Evolutionary conservation across 805 yeast species (phyloP).

Genomic region (Brettanomyces naardenensis): DNA sequence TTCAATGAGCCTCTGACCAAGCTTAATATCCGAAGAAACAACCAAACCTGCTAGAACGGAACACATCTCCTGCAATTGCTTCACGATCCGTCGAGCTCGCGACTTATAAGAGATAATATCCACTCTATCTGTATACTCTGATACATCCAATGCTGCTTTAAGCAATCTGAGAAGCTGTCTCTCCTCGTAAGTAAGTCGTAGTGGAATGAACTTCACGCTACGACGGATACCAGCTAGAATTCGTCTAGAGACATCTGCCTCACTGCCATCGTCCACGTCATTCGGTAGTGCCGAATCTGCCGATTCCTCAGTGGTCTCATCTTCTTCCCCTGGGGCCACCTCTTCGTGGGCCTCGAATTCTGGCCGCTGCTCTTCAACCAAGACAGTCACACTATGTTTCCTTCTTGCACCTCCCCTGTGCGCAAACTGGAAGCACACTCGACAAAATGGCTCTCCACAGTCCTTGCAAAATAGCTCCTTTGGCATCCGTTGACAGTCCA

Average conservation of each 20-base stretch:
- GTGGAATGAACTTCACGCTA: conserved; percentile 52
- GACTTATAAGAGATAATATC: conserved; percentile 62
- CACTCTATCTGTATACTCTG: conserved; percentile 74
- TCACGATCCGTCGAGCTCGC: conserved; percentile 62
- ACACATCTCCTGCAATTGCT: conserved; percentile 68
- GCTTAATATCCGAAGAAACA: conserved; percentile 67
- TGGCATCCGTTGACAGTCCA: conserved; percentile 71
- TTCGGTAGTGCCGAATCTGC: conserved; percentile 11
- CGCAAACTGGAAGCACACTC: conserved; percentile 58
- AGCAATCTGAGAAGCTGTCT: conserved; percentile 57
- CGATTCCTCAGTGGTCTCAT: conserved; percentile 9
- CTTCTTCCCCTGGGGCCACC: conserved; percentile 10
- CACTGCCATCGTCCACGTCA: conserved; percentile 8
- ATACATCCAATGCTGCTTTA: conserved; percentile 72
- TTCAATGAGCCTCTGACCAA: conserved; percentile 56
- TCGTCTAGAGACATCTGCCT: neutral
- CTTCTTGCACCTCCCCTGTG: conserved; percentile 64
- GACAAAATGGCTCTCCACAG: conserved; percentile 64
- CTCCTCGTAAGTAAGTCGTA: conserved; percentile 61
- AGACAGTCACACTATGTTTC: conserved; percentile 28
- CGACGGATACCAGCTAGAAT: conserved; percentile 30
- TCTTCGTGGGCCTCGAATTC: conserved; percentile 12
- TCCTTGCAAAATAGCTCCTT: conserved; percentile 50
- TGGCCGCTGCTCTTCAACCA: conserved; percentile 12
- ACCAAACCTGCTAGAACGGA: conserved; percentile 73